phyloP scores from a whole-genome alignment of 2,329 filamentous ascomycete genomes.

The Venturia nashicola region DNA sequence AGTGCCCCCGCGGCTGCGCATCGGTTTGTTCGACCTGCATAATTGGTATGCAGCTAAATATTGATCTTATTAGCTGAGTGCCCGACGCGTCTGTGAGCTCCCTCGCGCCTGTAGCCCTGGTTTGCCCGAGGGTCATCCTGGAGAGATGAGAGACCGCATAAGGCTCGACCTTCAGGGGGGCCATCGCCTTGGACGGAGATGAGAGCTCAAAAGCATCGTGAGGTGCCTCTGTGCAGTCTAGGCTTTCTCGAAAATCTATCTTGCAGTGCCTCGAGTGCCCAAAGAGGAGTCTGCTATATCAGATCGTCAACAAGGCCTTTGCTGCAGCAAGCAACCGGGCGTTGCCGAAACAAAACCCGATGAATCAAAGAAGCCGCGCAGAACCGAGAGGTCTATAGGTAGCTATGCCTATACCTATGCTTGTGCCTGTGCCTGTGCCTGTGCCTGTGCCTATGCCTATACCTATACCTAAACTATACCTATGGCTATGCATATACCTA shows the following conservation, averaged over 20 bases:
- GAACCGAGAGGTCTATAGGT: not conserved
- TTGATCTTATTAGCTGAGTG: not conserved
- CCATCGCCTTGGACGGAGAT: not conserved
- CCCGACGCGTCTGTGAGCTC: conserved; percentile 5
- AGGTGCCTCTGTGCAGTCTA: not conserved
- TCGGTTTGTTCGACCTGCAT: conserved; percentile 5
- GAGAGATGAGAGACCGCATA: conserved; percentile 1
- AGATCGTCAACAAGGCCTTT: not conserved
- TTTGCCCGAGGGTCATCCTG: not conserved
- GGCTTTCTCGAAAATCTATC: not conserved
- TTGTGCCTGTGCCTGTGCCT: no score
- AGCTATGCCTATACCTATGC: not conserved
- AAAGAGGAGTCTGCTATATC: not conserved
- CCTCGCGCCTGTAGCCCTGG: not conserved
- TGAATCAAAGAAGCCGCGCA: not conserved
- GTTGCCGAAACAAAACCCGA: conserved; percentile 3
- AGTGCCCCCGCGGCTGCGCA: conserved; percentile 2
- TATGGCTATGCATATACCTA: no score
- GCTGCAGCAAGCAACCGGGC: not conserved
- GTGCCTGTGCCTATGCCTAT: no score
- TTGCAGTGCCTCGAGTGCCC: not conserved
- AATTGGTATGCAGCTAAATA: conserved; percentile 6
- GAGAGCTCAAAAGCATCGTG: not conserved
- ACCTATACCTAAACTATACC: no score
- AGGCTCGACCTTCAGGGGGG: not conserved